Evolutionary conservation across 805 yeast species (phyloP), one percentile per base, ranked within the genome.

Genomic region (Ogataea minuta): DNA sequence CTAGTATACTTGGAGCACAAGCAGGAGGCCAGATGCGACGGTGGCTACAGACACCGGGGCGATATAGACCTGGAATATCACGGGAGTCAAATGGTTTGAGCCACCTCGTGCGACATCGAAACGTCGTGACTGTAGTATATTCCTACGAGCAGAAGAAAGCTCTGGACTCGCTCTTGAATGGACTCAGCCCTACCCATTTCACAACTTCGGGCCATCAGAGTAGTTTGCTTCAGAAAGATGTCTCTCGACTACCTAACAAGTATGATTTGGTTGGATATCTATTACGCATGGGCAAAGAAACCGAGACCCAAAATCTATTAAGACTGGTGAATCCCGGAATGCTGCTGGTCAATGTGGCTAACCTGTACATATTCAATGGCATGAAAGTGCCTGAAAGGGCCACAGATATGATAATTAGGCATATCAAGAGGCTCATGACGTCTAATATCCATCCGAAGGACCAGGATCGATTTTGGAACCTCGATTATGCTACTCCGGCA

Each of bases 251-350:
- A 11, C 52, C 52, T 4, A 48, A 48, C 27, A 41, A 30, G 26
- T 14, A 36, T 24, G 50, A 45, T 32, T n/a, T 49, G 15, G 13
- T 43, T 3, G 43, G 44, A 6, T 39, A 43, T 36, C 23, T 49
- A 17, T 13, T 37, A 15, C 43, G 45, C 5, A 29, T 23, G 12
- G 41, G 33, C 13, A 19, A 42, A 11, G 6, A 25, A 4, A 12
- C 23, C 12, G 40, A 41, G 28, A 16, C 41, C 12, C 13, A 40
- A 13, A 15, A 14, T 6, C 37, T 49, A 8, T 24, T 46, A 17
- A 11, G 23, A 21, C 24, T 9, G 10, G 20, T 46, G 40, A 34
- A 38, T 17, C 14, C 23, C 6, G 12, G 26, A 8, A 14, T 34
- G 20, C 14, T 32, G 2, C 32, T 45, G 4, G 19, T 31, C 17